phyloP scores from a whole-genome alignment of 2,329 filamentous ascomycete genomes.

The Diplodia corticola region DNA sequence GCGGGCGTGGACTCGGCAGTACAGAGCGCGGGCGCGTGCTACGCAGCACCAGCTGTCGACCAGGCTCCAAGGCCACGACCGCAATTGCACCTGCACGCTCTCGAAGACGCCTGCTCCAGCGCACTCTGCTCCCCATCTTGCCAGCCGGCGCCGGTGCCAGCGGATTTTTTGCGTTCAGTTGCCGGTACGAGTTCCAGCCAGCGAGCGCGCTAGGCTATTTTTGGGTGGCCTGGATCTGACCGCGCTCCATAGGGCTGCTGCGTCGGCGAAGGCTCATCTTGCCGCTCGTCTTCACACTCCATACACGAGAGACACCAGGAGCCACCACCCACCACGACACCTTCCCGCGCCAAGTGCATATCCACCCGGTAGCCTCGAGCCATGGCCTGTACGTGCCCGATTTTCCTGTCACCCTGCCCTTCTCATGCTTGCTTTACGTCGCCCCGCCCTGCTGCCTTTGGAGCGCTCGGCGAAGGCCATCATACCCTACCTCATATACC shows the following conservation, averaged over 20 bases:
- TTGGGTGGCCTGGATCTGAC: conserved; percentile 11
- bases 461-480: conserved; percentile 36
- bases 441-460: conserved; percentile 26
- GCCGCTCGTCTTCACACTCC: conserved; percentile 21
- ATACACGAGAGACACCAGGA: conserved; percentile 21
- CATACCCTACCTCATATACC: conserved; percentile 36
- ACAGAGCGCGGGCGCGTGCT: conserved; percentile 5
- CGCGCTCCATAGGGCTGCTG: conserved; percentile 16
- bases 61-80: not conserved
- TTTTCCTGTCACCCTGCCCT: conserved; percentile 36
- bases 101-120: not conserved
- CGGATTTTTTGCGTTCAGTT: not conserved
- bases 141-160: not conserved
- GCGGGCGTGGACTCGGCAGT: conserved; percentile 16
- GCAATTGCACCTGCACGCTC: not conserved
- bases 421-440: conserved; percentile 25
- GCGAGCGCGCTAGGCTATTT: conserved; percentile 16
- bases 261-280: conserved; percentile 8
- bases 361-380: conserved; percentile 45
- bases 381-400: conserved; percentile 60
- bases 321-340: conserved; percentile 21
- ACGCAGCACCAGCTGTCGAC: not conserved
- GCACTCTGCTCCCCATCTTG: not conserved
- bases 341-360: conserved; percentile 7
- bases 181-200: not conserved